Base-by-base conservation (phyloP, 148 eudicot genomes). In the Cornus kousa region DNA sequence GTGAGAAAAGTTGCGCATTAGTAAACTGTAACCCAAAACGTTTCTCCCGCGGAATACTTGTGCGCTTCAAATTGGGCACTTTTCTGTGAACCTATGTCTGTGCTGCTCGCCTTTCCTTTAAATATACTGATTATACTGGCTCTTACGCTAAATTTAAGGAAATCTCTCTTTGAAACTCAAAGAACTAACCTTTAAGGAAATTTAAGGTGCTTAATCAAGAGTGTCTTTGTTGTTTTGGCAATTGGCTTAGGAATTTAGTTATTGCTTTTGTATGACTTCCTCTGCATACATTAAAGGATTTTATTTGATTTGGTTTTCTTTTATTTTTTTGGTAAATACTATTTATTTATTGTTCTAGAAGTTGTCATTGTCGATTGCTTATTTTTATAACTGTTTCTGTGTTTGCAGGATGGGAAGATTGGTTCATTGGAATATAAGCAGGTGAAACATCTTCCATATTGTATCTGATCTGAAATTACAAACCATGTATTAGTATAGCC, bases 401-500 rank as follows among this genome's bases (percentile, higher is more conserved):
- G 40, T 39, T 80, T 85, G 86, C 91, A 94, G 98, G 90, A 90
- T 76, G 91, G 85, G 71, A 85, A 89, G 82, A 87, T 92, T 68
- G 65, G 62, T 67, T 78, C 87, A 74, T 73, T 94, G 78, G 95
- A 92, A 81, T 86, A 82, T 59, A 88, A 92, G 77, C 97, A 92
- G 98, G 98, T 94, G 78, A 77, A 70, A 8, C 39, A 48, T 20
- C 77, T 53, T 78, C 62, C 78, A 48, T 64, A n/a, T 55, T 23
- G 68, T 16, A 10, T 17, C 20, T 55, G 32, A 76, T 43, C 19
- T 53, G 59, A 11, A 53, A 53, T 53, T 2, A 53, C 19, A 16
- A 53, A 53, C 17, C 17, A 53, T 12, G 16, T 53, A 11, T 53
- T 53, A 11, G 59, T 53, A 14, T 4, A 16, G 5, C 59, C 14